phyloP scores from a whole-genome alignment of 2,329 filamentous ascomycete species.

The Colletotrichum spinosum region DNA sequence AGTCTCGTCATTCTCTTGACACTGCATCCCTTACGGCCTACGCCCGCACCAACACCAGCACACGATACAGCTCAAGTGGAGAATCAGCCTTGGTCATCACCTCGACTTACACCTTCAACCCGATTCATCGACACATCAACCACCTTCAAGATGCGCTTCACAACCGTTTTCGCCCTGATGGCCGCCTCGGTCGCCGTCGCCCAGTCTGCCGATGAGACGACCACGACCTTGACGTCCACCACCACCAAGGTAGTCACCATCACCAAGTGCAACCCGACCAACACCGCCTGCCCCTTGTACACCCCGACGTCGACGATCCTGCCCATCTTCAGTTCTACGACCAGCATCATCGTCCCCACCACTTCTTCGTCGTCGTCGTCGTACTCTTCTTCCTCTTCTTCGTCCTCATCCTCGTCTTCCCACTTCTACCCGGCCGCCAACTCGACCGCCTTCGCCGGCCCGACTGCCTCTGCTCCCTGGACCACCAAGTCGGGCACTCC shows the following conservation, averaged over 20 bases:
- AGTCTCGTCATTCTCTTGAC: constrained; percentile 28
- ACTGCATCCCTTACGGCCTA: constrained; percentile 22
- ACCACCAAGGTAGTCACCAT: constrained; percentile 58
- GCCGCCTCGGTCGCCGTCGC: constrained; percentile 53
- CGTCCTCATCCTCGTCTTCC: constrained; percentile 34
- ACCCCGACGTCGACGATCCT: constrained; percentile 44
- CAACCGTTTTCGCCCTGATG: constrained; percentile 54
- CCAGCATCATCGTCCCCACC: constrained; percentile 37
- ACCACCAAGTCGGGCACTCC: constrained; percentile 41
- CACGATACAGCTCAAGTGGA: constrained; percentile 3
- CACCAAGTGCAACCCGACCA: constrained; percentile 58
- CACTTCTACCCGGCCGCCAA: constrained; percentile 48
- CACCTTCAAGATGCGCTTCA: constrained; percentile 58
- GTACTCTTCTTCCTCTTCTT: constrained; percentile 10
- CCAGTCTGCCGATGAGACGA: constrained; percentile 47
- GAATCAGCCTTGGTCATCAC: constrained; percentile 20
- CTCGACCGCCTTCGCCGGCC: constrained; percentile 45
- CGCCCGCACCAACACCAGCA: constrained; percentile 1
- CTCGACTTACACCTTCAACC: constrained; percentile 21
- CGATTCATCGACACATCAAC: constrained; percentile 11
- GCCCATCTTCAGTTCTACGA: constrained; percentile 37
- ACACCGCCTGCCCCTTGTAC: constrained; percentile 56
- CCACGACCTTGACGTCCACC: constrained; percentile 57
- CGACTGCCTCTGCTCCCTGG: constrained; percentile 41
- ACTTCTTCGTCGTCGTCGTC: constrained; percentile 12